phyloP scores from a whole-genome alignment of 1,284 basidiomycete genomes.

The Garcileccinum viscosum region DNA sequence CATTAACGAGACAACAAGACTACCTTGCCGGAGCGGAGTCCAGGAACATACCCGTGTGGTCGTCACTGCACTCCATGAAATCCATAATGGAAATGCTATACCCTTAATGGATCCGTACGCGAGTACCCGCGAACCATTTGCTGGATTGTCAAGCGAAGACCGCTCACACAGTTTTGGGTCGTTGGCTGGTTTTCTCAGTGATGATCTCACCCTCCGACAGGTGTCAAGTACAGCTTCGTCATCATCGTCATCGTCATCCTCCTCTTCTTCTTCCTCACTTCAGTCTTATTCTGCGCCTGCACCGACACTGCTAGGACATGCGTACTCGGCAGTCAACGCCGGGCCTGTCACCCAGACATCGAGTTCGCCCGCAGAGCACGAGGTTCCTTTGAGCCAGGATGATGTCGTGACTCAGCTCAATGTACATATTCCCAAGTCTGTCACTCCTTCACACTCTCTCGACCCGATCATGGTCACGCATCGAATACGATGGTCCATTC shows the following conservation, averaged over 20 bases:
- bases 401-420: constrained; percentile 58
- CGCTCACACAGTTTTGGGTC: constrained; percentile 24
- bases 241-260: neutral
- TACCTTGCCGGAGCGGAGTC: constrained; percentile 48
- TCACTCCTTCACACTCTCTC: constrained; percentile 68
- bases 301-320: neutral
- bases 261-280: neutral
- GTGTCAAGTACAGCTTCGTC: constrained; percentile 23
- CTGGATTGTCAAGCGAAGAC: constrained; percentile 23
- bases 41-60: constrained; percentile 73
- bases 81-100: constrained; percentile 67
- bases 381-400: constrained; percentile 37
- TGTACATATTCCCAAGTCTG: constrained; percentile 54
- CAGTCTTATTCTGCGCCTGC: constrained; percentile 5
- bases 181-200: constrained; percentile 7
- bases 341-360: constrained; percentile 17
- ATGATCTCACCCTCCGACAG: constrained; percentile 24
- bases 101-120: constrained; percentile 47
- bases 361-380: constrained; percentile 16
- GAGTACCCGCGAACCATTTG: constrained; percentile 38
- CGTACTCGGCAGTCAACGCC: neutral
- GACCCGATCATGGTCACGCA: constrained; percentile 80
- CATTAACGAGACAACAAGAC: constrained; percentile 79
- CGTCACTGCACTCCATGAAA: constrained; percentile 71
- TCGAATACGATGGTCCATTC: constrained; percentile 75